Conservation (phyloP, 257 asterid species). For the Leonotis leonurus region DNA sequence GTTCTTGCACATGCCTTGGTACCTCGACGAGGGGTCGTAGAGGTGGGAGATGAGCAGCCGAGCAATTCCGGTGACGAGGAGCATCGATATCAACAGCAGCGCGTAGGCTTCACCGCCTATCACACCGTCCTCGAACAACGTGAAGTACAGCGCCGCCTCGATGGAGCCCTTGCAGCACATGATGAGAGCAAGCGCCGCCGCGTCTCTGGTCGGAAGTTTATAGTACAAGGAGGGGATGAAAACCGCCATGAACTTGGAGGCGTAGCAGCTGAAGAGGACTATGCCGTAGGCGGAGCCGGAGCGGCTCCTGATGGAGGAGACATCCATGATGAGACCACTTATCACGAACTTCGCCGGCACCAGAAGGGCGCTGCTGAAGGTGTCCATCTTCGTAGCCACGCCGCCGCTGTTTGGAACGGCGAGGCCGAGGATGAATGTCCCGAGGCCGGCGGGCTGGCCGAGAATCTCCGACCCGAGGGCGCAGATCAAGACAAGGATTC, state of each 20-base stretch:
- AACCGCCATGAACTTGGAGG: conserved; percentile 35
- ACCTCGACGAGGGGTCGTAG: conserved; percentile 55
- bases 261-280: conserved; percentile 31
- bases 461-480: conserved; percentile 31
- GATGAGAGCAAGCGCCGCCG: conserved; percentile 41
- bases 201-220: conserved; percentile 31
- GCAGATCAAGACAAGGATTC: conserved; percentile 22
- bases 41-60: conserved; percentile 36
- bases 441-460: conserved; percentile 47
- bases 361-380: conserved; percentile 22
- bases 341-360: conserved; percentile 38
- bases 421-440: conserved; percentile 27
- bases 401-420: background rate
- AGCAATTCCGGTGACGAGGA: conserved; percentile 42
- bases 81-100: conserved; percentile 37
- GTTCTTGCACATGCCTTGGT: conserved; percentile 24
- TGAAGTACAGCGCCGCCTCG: conserved; percentile 37
- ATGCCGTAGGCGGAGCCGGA: conserved; percentile 3
- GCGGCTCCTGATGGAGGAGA: conserved; percentile 13
- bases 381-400: background rate
- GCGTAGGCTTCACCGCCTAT: conserved; percentile 40
- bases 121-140: conserved; percentile 38
- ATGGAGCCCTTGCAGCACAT: conserved; percentile 58
- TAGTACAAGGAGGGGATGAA: conserved; percentile 33
- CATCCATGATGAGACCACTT: conserved; percentile 31